Percentiles rank a stretch among this genome's conserved stretches.
These are phyloP conservation scores for Tylopilus sp. DNA, from an alignment of 1,284 basidiomycete species.

Conservation along the genomic window DNA sequence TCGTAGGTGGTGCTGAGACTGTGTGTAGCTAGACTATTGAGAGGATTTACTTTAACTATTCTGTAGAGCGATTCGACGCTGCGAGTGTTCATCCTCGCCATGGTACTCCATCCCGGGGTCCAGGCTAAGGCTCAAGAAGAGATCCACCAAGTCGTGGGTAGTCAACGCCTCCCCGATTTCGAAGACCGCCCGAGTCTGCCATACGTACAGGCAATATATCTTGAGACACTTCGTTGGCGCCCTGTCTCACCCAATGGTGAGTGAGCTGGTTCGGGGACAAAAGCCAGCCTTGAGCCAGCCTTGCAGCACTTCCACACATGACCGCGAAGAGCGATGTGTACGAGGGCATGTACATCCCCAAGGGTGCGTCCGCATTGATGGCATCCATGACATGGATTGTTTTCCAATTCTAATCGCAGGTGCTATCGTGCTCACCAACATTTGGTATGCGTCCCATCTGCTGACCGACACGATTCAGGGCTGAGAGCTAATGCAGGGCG, in stretches of 20 bases:
- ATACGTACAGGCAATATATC: constrained; percentile 27
- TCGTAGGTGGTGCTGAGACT: constrained; percentile 29
- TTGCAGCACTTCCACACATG: constrained; percentile 27
- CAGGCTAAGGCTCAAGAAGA: constrained; percentile 28
- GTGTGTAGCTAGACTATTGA: constrained; percentile 10
- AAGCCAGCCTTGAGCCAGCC: neutral
- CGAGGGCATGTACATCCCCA: constrained; percentile 33
- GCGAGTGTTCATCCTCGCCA: constrained; percentile 28
- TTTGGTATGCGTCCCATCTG: constrained; percentile 22
- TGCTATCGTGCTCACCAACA: constrained; percentile 23
- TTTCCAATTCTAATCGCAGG: constrained; percentile 11
- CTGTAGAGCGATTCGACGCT: constrained; percentile 18
- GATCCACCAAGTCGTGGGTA: constrained; percentile 28
- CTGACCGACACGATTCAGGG: neutral
- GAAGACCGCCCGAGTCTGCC: constrained; percentile 24
- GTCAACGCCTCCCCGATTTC: constrained; percentile 29
- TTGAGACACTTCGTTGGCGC: constrained; percentile 28
- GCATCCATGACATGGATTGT: neutral
- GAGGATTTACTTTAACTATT: neutral
- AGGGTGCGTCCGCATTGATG: constrained; percentile 19
- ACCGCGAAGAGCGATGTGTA: constrained; percentile 27
- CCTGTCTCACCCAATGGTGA: constrained; percentile 24
- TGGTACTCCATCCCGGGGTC: constrained; percentile 30
- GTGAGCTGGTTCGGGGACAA: neutral
- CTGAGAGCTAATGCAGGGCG: constrained; percentile 17